Evolutionary conservation across 495 filamentous ascomycete species (phyloP).

Genomic region (Penicillium maclennaniae): DNA sequence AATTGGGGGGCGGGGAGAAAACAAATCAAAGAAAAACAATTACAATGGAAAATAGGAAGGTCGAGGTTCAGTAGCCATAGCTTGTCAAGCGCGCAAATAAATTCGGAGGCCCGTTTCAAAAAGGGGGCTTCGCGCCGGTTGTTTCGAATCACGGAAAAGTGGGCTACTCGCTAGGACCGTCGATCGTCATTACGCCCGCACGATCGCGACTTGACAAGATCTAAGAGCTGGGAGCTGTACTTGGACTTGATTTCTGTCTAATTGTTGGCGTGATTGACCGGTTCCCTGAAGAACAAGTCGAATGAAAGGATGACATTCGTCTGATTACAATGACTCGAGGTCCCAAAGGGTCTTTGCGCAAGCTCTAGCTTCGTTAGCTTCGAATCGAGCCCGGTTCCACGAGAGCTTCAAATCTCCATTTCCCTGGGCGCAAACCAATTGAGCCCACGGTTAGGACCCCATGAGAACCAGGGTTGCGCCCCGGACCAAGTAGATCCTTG

Average conservation of each 20-base stretch:
- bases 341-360: neutral
- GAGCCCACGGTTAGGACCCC: constrained; percentile 8
- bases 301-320: too few relatives aligned
- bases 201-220: constrained; percentile 2
- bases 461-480: constrained; percentile 3
- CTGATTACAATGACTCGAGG: neutral
- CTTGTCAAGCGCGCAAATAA: neutral
- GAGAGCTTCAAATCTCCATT: neutral
- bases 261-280: neutral
- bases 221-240: neutral
- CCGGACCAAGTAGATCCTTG: constrained; percentile 6
- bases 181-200: constrained; percentile 19
- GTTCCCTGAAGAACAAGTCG: too few relatives aligned
- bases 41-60: neutral
- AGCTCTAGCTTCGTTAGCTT: neutral
- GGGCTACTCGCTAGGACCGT: constrained; percentile 14
- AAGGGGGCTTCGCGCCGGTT: constrained; percentile 9
- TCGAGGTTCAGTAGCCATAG: neutral
- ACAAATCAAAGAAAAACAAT: neutral
- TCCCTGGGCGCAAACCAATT: neutral
- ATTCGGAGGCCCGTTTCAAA: constrained; percentile 9
- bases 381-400: neutral
- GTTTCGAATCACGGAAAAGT: constrained; percentile 22
- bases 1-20: neutral
- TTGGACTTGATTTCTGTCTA: neutral